Base-by-base conservation (phyloP, 2,329 filamentous ascomycete genomes). In the Colletotrichum sublineola region DNA sequence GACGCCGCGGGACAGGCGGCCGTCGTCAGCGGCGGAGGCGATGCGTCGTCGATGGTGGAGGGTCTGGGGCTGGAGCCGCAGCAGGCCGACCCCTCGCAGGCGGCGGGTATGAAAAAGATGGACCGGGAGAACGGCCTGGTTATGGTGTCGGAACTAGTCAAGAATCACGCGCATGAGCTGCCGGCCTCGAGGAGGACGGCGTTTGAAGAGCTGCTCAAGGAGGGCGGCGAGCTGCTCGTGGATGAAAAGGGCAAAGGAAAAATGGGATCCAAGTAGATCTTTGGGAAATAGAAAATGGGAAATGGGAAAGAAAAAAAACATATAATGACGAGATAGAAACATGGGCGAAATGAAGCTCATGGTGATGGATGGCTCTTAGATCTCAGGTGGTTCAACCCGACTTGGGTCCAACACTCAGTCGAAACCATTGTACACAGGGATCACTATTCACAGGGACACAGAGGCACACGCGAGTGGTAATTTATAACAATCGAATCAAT, bases 111-210 rank as follows among this genome's bases (percentile, higher is more conserved):
- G 82, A 80, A 81, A 1, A 84, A 83, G 71, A 82, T 88, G 7
- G 89, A 92, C 75, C 84, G 89, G 11, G 89, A 91, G 78, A 92
- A 92, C 73, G 88, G 85, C 0, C 79, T 92, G 31, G 87, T 92
- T 0, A 78, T 92, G 68, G 84, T 90, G 4, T 85, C 85, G 2
- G 87, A 91, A 78, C 76, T 92, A 65, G 75, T 90, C 52, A 84
- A 84, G 76, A 83, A 82, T 56, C 81, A 82, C 24, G 80, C 82
- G 0, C 78, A 80, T 1, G 80, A 82, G 8, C 76, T 90, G 74
- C 78, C 84, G 1, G 75, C 82, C 1, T 77, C 80, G 71, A 81
- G 82, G 38, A 78, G 79, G 57, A 78, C 75, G 18, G 77, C 83
- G n/a, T 83, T 91, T 70, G 83, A 86, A 68, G 82, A 83, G 63